Evolutionary conservation across 257 asterid species (phyloP).

Genomic region (Nicotiana noctiflora): DNA sequence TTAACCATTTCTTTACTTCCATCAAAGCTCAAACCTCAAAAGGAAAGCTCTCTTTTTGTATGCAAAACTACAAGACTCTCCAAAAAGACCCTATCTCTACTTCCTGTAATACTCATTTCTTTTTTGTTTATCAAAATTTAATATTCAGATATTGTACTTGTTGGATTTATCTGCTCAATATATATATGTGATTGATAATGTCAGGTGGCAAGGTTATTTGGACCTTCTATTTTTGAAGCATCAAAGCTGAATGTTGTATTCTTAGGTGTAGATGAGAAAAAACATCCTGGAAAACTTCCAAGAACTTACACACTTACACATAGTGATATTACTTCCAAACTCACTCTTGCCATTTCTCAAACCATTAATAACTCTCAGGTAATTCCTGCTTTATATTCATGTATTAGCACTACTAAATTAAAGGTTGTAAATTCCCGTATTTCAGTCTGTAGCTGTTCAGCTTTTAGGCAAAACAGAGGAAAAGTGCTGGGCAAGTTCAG

Average conservation of each 20-base stretch:
- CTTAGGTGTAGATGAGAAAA: constrained; percentile 52
- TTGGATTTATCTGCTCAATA: no score
- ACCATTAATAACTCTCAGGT: constrained; percentile 68
- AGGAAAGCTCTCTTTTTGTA: constrained; percentile 22
- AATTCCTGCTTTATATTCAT: background rate
- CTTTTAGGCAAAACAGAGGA: background rate
- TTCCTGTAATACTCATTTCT: constrained; percentile 41
- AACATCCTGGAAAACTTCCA: constrained; percentile 62
- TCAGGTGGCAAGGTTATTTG: constrained; percentile 82
- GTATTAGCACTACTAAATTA: no score
- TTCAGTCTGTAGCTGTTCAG: no score
- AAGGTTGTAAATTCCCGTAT: no score
- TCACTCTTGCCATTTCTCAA: constrained; percentile 65
- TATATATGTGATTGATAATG: background rate
- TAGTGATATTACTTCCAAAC: constrained; percentile 57
- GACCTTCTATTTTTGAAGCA: constrained; percentile 78
- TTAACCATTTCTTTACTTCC: constrained; percentile 40
- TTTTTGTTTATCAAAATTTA: no score
- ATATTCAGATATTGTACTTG: no score
- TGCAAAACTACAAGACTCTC: constrained; percentile 29
- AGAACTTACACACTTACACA: constrained; percentile 76
- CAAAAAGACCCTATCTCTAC: constrained; percentile 22
- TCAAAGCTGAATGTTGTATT: constrained; percentile 62
- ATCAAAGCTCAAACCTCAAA: constrained; percentile 31
- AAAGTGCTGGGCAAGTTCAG: background rate